Percentiles rank a stretch among this genome's conserved stretches.
Conservation (phyloP, 2,329 filamentous ascomycete genomes). For the Calonectria hawksworthii region DNA sequence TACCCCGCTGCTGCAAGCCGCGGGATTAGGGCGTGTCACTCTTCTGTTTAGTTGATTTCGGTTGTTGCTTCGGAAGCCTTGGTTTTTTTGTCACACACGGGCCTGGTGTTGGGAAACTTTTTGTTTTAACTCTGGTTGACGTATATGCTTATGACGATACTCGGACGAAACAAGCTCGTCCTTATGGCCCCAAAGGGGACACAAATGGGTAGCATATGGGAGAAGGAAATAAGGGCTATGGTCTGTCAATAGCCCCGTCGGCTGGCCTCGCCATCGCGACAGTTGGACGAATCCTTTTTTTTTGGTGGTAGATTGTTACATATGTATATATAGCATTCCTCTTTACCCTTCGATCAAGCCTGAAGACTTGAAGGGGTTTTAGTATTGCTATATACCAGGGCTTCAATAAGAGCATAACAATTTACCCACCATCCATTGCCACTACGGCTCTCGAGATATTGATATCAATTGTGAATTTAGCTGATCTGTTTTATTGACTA, state of each 20-base stretch:
- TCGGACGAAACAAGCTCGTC: conserved; percentile 18
- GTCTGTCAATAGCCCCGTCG: neutral
- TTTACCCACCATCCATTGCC: neutral
- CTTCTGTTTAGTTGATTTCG: conserved; percentile 24
- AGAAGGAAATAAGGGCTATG: neutral
- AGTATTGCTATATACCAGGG: conserved; percentile 27
- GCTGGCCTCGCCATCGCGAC: neutral
- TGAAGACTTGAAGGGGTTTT: conserved; percentile 16
- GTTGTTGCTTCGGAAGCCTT: conserved; percentile 27
- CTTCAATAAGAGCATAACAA: conserved; percentile 33
- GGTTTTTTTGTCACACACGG: conserved; percentile 28
- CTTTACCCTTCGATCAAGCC: conserved; percentile 11
- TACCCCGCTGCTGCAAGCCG: neutral
- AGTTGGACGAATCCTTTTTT: neutral
- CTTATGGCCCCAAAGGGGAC: conserved; percentile 5
- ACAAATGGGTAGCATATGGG: conserved; percentile 4
- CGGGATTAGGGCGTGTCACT: neutral
- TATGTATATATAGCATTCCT: conserved; percentile 27
- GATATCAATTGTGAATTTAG: neutral
- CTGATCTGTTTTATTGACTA: neutral
- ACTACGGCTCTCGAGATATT: neutral
- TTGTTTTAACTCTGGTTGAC: conserved; percentile 28
- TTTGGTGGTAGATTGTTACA: conserved; percentile 29
- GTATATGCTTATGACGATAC: conserved; percentile 25
- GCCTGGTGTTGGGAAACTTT: conserved; percentile 33